These are phyloP conservation scores for Phialocephala subalpina DNA, from an alignment of 2,329 filamentous ascomycete genomes.

Conservation along the genomic window DNA sequence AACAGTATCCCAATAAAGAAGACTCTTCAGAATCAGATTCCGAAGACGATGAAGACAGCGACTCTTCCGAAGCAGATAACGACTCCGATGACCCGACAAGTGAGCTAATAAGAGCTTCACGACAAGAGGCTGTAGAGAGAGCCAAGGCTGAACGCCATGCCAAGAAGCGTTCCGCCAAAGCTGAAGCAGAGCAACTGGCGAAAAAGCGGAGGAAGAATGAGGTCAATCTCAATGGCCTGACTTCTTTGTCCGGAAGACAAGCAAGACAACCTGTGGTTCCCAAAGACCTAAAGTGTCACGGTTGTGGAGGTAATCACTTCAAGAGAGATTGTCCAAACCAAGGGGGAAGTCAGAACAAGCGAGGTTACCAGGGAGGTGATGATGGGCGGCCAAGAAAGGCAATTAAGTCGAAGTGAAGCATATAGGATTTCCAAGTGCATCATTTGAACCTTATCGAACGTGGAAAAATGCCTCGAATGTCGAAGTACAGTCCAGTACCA, in stretches of 20 bases:
- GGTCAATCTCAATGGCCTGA: slow-evolving; percentile 69
- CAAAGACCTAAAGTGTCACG: slow-evolving; percentile 55
- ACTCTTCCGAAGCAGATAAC: slow-evolving; percentile 42
- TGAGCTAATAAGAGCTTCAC: slow-evolving; percentile 53
- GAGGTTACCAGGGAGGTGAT: slow-evolving; percentile 34
- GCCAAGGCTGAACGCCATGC: slow-evolving; percentile 52
- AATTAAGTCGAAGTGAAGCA: slow-evolving; percentile 20
- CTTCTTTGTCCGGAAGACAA: slow-evolving; percentile 64
- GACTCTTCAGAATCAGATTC: slow-evolving; percentile 47
- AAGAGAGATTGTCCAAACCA: slow-evolving; percentile 60
- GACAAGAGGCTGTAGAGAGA: slow-evolving; percentile 52
- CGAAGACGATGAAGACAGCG: slow-evolving; percentile 42
- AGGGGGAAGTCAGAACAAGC: slow-evolving; percentile 32
- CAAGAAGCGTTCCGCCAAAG: slow-evolving; percentile 57
- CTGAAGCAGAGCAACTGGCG: slow-evolving; percentile 58
- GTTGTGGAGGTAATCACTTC: slow-evolving; percentile 68
- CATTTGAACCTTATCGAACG: not conserved
- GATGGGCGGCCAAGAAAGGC: slow-evolving; percentile 34
- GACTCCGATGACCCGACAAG: slow-evolving; percentile 51
- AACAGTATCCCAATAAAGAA: slow-evolving; percentile 45
- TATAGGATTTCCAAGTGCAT: not conserved
- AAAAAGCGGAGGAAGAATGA: slow-evolving; percentile 70
- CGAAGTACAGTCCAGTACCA: not conserved
- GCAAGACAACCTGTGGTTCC: slow-evolving; percentile 40
- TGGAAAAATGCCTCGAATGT: not conserved